Evolutionary conservation across 306 rosid genomes (phyloP).

Genomic region (Coriaria nepalensis): DNA sequence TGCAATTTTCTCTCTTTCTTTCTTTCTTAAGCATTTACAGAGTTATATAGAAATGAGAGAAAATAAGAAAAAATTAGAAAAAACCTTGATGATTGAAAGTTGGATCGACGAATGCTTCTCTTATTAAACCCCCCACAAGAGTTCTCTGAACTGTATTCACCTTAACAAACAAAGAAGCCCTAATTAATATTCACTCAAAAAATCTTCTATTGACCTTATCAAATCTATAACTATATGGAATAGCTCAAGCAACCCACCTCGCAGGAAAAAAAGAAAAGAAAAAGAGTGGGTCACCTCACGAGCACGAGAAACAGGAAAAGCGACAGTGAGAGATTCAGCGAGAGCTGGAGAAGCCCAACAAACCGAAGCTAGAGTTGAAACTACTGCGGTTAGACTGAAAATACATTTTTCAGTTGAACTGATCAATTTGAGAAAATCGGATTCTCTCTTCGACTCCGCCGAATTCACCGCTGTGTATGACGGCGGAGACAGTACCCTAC

Average conservation of each 20-base stretch:
- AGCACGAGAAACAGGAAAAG: constrained; percentile 87
- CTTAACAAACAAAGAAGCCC: constrained; percentile 29
- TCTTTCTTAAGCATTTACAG: neutral
- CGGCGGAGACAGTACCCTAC: too few relatives aligned
- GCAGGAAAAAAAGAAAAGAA: neutral
- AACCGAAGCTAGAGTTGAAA: constrained; percentile 37
- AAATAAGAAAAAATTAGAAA: constrained; percentile 2
- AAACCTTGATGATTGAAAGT: constrained; percentile 95
- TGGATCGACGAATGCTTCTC: constrained; percentile 89
- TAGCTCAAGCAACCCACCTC: neutral
- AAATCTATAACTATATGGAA: neutral
- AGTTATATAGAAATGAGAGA: neutral
- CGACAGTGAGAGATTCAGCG: constrained; percentile 85
- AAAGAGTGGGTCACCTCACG: constrained; percentile 42
- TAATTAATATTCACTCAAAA: constrained; percentile 9
- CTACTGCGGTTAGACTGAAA: constrained; percentile 51
- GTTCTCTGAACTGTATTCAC: constrained; percentile 96
- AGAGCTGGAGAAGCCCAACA: constrained; percentile 43
- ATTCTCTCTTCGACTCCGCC: constrained; percentile 6
- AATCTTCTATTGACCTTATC: neutral
- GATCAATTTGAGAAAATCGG: constrained; percentile 12
- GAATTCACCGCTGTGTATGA: neutral
- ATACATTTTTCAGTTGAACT: constrained; percentile 29
- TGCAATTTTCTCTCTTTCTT: neutral
- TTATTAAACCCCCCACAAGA: constrained; percentile 94